Evolutionary conservation across 169 alveolate genomes (phyloP), one percentile per base, ranked within the genome.

Genomic region (Eimeria maxima): DNA sequence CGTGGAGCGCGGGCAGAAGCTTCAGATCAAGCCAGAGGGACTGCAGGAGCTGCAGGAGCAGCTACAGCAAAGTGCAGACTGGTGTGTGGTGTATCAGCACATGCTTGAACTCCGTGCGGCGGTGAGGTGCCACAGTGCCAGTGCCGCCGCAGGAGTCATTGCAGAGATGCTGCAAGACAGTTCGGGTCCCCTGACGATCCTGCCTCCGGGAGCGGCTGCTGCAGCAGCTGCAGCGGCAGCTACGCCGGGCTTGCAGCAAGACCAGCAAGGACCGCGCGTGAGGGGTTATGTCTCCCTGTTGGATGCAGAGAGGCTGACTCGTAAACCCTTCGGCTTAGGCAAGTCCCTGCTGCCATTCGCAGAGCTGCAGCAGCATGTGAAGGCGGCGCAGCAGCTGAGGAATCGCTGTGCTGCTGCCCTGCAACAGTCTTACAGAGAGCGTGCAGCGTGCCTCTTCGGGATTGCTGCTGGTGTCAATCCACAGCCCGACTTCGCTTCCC

Each of bases 61-160:
- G 96, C 81, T 93, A 69, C 93, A 57, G 67, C 90, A 93, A 81
- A 93, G 96, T 18, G 96, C 74, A 84, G 94, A 93, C 67, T 93
- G 96, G 96, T 80, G 81, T 74, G 78, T 63, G 13, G 87, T 93
- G 50, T 93, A 93, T 53, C 93, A 93, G n/a, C 88, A 83, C 63
- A 65, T 93, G 71, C 80, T 93, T 74, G 96, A 93, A 80, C 76
- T 93, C 71, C 96, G 93, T 29, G 76, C 69, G n/a, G 81, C 80
- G 44, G 93, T 86, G 44, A 80, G 93, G 33, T 86, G 93, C 87
- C 95, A 65, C 87, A 89, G 73, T 18, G 95, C 87, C n/a, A 89
- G 95, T 29, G 95, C 95, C 4, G 95, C 95, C 24, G 95, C 95
- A 10, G 95, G 87, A n/a, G 84, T 69, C 29, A 55, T 89, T 44